These are phyloP conservation scores for Diatrype stigma DNA, from an alignment of 2,329 filamentous ascomycete species.

Conservation along the genomic window DNA sequence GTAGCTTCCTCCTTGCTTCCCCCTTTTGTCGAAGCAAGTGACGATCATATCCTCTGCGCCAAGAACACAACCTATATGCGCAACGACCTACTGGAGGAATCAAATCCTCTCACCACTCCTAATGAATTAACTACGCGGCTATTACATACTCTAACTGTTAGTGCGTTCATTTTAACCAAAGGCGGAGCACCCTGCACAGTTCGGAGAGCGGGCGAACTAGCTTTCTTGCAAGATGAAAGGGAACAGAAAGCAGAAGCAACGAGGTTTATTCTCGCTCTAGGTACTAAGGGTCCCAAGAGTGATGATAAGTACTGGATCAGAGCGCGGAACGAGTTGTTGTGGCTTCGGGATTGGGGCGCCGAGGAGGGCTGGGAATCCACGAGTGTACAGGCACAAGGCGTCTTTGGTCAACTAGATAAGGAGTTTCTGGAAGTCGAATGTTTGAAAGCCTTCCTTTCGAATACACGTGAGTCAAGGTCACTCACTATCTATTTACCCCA, in stretches of 20 bases:
- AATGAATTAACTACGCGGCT: conserved; percentile 51
- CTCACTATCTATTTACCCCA: background rate
- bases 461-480: conserved; percentile 48
- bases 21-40: conserved; percentile 31
- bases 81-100: conserved; percentile 50
- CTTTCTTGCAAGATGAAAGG: conserved; percentile 56
- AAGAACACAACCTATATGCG: conserved; percentile 43
- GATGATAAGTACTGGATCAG: conserved; percentile 62
- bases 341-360: conserved; percentile 69
- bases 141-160: conserved; percentile 59
- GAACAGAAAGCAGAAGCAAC: conserved; percentile 60
- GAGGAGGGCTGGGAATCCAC: conserved; percentile 33
- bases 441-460: conserved; percentile 61
- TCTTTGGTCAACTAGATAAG: conserved; percentile 56
- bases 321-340: conserved; percentile 62
- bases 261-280: conserved; percentile 53
- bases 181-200: conserved; percentile 47
- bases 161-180: conserved; percentile 52
- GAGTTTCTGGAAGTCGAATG: conserved; percentile 67
- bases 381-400: conserved; percentile 38
- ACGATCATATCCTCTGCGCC: conserved; percentile 30
- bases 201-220: conserved; percentile 56
- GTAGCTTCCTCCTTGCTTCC: conserved; percentile 43
- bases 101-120: conserved; percentile 64
- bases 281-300: conserved; percentile 46